A percentile compares a stretch with the other conserved stretches of the same genome.
Evolutionary conservation across 192 early-diverging fungal genomes (phyloP).

Genomic region (Glomus cerebriforme): DNA sequence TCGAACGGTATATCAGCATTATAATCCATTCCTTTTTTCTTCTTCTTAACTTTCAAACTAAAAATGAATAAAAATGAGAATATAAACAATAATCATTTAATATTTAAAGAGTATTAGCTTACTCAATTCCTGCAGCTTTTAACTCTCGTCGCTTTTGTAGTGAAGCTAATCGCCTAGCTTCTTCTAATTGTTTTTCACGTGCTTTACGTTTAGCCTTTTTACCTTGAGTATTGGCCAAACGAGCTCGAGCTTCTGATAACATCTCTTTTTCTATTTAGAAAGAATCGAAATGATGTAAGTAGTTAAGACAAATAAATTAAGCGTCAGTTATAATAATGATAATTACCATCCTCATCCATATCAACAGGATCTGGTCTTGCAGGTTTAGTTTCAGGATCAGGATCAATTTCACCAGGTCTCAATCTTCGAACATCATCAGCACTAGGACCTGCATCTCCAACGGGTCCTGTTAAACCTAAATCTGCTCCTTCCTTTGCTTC

Average conservation of each 20-base stretch:
- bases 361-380: conserved; percentile 97
- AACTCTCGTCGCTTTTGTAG: conserved; percentile 95
- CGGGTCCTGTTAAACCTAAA: conserved; percentile 64
- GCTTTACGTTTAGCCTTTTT: conserved; percentile 99
- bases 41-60: conserved; percentile 62
- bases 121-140: conserved; percentile 97
- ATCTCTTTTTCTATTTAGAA: conserved; percentile 88
- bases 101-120: conserved; percentile 14
- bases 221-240: conserved; percentile 99
- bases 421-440: conserved; percentile 85
- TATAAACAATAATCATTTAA: background rate
- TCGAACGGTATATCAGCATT: conserved; percentile 97
- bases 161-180: conserved; percentile 84
- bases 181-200: conserved; percentile 95
- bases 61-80: background rate
- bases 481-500: conserved; percentile 77
- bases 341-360: conserved; percentile 91
- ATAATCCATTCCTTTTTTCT: conserved; percentile 85
- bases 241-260: conserved; percentile 95
- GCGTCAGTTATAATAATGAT: background rate
- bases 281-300: conserved; percentile 4
- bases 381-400: conserved; percentile 95
- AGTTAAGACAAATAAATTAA: background rate
- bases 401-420: conserved; percentile 96
- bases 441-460: conserved; percentile 74